Base-by-base conservation (phyloP, 768 basidiomycete species). In the Hydnomerulius pinastri region DNA sequence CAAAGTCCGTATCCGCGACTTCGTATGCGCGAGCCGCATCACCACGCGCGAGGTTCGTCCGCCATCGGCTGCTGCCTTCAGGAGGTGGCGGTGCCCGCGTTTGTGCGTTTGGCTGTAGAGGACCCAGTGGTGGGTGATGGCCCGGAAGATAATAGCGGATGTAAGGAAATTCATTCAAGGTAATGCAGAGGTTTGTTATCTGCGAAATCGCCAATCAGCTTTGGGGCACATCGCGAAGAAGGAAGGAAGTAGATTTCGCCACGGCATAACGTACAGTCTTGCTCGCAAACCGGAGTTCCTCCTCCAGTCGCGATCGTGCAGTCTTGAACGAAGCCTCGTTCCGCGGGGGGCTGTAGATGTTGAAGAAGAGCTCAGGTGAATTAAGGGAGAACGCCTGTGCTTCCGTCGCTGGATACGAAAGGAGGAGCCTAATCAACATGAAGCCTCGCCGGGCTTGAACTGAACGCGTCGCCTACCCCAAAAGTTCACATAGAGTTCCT, bases 401-500 rank as follows among this genome's bases (percentile, higher is more conserved):
- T 70, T 99, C 96, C 45, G 85, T 75, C 12, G 90, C 96, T 98
- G 46, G 13, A 49, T 13, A 25, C 50, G 38, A 51, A 32, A 40
- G 43, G 41, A 53, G 36, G 29, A 13, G 17, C 25, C 32, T 40
- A 23, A 50, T 57, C 13, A 59, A 52, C 47, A 54, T 46, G 46
- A 47, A 46, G 28, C 21, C 17, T 46, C 25, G 37, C 13, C 32
- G 23, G 18, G 18, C 15, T 18, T 13, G 27, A 5, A 25, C 23
- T 40, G 21, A 32, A 43, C 11, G n/a, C 33, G 23, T 20, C 24
- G 70, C 91, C 48, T 54, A 95, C 96, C 85, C 85, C 91, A 89
- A 70, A 96, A 91, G 68, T 98, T 96, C 57, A 97, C 68, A 69
- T 87, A 98, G 29, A 98, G 76, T 63, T 99, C 97, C 58, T 86